Base-by-base conservation (phyloP, 2,329 filamentous ascomycete species). In the Fusarium torulosum region DNA sequence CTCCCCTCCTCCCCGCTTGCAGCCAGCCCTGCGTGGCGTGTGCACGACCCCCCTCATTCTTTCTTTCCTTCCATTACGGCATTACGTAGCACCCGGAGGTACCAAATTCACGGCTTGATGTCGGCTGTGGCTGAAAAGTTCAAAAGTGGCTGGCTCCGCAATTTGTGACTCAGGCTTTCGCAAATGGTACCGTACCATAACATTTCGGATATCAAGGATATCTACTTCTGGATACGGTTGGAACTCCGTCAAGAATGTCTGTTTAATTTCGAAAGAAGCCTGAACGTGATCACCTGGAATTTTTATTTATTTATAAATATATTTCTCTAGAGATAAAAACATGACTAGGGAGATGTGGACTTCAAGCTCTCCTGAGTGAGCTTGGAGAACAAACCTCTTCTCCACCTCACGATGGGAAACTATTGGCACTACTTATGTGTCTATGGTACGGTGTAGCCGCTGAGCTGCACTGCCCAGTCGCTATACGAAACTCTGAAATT, bases 21-120 rank as follows among this genome's bases (percentile, higher is more conserved):
- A 44, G 21, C 70, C 63, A 70, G 70, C 70, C 70, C 68, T 66
- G 63, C 51, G 60, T 61, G 51, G 65, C 56, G 55, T 40, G 40
- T 63, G 47, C 45, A 44, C 41, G 43, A 51, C 55, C 37, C 37
- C 33, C 47, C 20, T 42, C 35, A 6, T n/a, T 27, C 33, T 37
- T 45, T 46, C 53, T 21, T 25, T 40, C 19, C 40, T 37, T 37
- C 35, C 35, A 37, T 53, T 25, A 31, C 35, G 44, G 37, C 63
- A 70, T 70, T 59, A 63, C 59, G 59, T 63, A 58, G 35, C 17
- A 37, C 29, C 29, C 17, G 17, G 17, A n/a, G 35, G 15, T 35
- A n/a, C 33, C 15, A 9, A 8, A 35, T 37, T 37, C 41, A n/a
- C 19, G 31, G 17, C 15, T 31, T 37, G 44, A 15, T 35, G 51